These are phyloP conservation scores for Ballota nigra DNA, from an alignment of 257 asterid genomes.

Conservation along the genomic window DNA sequence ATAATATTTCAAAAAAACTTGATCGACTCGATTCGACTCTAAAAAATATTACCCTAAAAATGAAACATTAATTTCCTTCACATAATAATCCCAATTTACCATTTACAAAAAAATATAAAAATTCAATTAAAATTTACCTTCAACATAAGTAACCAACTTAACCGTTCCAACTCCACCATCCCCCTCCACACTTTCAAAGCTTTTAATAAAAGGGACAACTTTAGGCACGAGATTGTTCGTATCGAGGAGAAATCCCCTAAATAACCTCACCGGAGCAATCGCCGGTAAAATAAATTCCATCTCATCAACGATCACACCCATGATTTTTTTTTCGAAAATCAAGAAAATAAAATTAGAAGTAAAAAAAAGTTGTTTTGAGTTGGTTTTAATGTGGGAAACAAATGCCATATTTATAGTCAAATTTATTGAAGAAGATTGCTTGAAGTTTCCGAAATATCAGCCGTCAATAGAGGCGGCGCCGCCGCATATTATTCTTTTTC, in stretches of 20 bases:
- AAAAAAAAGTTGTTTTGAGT: background rate
- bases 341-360: background rate
- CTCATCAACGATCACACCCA: conserved; percentile 4
- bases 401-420: conserved; percentile 17
- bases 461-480: background rate
- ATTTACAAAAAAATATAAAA: background rate
- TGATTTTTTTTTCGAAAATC: background rate
- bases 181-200: background rate
- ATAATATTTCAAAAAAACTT: no score
- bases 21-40: no score
- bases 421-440: background rate
- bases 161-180: conserved; percentile 13
- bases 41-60: no score
- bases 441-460: background rate
- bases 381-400: background rate
- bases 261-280: background rate
- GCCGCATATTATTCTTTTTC: no score
- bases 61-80: no score
- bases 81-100: background rate
- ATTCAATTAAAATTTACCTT: background rate
- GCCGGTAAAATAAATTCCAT: background rate
- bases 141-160: background rate
- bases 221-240: conserved; percentile 9
- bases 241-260: conserved; percentile 1
- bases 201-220: background rate